Percentiles rank a stretch among this genome's conserved stretches.
Evolutionary conservation across 225 moss, liverwort and hornwort genomes (phyloP).

Genomic region (Physcomitrium patens): DNA sequence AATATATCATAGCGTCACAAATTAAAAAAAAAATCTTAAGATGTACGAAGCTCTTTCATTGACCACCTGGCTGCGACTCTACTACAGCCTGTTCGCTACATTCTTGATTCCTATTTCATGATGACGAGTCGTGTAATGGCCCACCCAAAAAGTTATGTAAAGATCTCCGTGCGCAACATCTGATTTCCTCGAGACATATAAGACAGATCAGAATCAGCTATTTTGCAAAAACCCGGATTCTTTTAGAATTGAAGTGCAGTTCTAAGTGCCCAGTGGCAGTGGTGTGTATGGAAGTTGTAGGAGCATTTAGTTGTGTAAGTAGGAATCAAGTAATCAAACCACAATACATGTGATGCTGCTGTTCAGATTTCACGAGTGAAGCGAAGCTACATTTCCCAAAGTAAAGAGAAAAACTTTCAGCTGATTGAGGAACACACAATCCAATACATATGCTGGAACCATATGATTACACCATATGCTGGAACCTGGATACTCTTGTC

Average conservation of each 20-base stretch:
- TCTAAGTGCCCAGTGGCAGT: neutral
- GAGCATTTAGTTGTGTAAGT: neutral
- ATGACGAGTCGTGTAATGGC: too few relatives aligned
- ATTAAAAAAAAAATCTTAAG: too few relatives aligned
- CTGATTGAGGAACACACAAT: neutral
- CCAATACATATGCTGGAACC: neutral
- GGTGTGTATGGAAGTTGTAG: neutral
- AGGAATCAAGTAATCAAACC: neutral
- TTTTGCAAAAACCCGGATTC: neutral
- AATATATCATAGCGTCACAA: too few relatives aligned
- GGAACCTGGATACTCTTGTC: neutral
- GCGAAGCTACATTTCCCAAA: neutral
- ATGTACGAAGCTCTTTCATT: too few relatives aligned
- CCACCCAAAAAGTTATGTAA: too few relatives aligned
- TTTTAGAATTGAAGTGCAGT: neutral
- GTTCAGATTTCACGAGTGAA: neutral
- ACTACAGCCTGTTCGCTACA: too few relatives aligned
- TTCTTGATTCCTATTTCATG: too few relatives aligned
- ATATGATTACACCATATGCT: neutral
- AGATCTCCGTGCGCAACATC: too few relatives aligned
- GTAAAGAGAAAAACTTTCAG: constrained; percentile 8
- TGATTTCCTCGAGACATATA: neutral
- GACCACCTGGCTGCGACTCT: too few relatives aligned
- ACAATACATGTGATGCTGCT: neutral
- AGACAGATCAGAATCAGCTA: neutral